phyloP scores from a whole-genome alignment of 1,284 basidiomycete species.

The Moesziomyces sp. region DNA sequence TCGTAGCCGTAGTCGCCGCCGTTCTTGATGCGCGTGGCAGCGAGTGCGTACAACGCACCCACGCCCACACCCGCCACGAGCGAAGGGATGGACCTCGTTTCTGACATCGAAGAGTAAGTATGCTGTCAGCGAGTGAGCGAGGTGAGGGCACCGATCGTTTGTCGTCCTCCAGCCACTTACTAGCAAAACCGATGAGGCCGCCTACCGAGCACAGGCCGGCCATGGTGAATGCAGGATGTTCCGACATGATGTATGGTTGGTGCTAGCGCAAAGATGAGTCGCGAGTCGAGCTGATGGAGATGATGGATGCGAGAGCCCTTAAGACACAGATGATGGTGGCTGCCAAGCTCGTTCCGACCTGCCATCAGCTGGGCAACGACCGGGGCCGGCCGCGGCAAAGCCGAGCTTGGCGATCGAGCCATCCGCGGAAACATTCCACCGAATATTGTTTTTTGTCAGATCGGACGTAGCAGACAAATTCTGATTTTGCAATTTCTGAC shows the following conservation, averaged over 20 bases:
- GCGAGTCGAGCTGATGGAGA: neutral
- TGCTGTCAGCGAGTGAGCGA: no score
- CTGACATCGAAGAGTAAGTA: neutral
- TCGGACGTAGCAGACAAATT: no score
- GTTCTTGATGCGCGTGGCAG: slow-evolving; percentile 74
- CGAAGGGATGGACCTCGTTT: slow-evolving; percentile 72
- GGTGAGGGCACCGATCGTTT: no score
- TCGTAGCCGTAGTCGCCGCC: slow-evolving; percentile 78
- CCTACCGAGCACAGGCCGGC: slow-evolving; percentile 79
- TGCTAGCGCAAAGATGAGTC: neutral
- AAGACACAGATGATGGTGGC: no score
- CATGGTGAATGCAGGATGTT: slow-evolving; percentile 82
- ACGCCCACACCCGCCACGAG: slow-evolving; percentile 83
- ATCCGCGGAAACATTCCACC: neutral
- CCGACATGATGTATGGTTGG: slow-evolving; percentile 73
- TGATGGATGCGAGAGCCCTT: neutral
- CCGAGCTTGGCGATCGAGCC: neutral
- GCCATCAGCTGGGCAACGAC: slow-evolving; percentile 6
- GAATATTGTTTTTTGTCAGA: no score
- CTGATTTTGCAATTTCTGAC: no score
- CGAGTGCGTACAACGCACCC: slow-evolving; percentile 72
- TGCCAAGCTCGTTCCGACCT: no score
- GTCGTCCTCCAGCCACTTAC: slow-evolving; percentile 2
- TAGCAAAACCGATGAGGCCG: slow-evolving; percentile 73
- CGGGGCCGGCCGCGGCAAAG: slow-evolving; percentile 14